A percentile compares a stretch with the other conserved stretches of the same genome.
phyloP scores from a whole-genome alignment of 495 filamentous ascomycete species.

The Aspergillus ellipticus region DNA sequence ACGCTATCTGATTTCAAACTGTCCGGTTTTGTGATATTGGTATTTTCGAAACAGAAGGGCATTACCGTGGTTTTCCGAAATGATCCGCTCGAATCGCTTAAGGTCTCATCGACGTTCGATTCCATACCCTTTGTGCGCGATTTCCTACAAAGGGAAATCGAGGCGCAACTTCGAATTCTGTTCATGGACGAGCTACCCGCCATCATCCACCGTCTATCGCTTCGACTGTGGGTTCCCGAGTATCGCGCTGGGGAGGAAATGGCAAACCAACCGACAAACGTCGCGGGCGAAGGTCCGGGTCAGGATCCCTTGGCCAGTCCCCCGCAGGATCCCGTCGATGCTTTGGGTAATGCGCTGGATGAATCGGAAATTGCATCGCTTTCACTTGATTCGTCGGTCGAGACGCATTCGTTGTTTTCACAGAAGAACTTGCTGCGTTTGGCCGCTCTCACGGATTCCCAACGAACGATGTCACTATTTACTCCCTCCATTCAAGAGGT shows the following conservation, averaged over 20 bases:
- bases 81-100: slow-evolving; percentile 94
- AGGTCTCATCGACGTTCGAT: slow-evolving; percentile 97
- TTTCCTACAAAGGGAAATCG: slow-evolving; percentile 94
- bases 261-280: slow-evolving; percentile 26
- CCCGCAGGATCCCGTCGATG: slow-evolving; percentile 72
- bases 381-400: slow-evolving; percentile 69
- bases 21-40: slow-evolving; percentile 95
- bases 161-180: slow-evolving; percentile 83
- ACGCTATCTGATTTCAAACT: slow-evolving; percentile 94
- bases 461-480: slow-evolving; percentile 81
- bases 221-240: slow-evolving; percentile 86
- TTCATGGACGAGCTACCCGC: slow-evolving; percentile 98
- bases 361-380: slow-evolving; percentile 68
- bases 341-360: slow-evolving; percentile 70
- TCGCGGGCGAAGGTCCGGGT: slow-evolving; percentile 45
- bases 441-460: slow-evolving; percentile 71
- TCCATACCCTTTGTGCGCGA: slow-evolving; percentile 97
- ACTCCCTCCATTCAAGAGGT: slow-evolving; percentile 79
- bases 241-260: slow-evolving; percentile 62
- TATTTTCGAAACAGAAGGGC: slow-evolving; percentile 96
- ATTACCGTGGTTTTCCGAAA: slow-evolving; percentile 96
- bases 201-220: slow-evolving; percentile 89
- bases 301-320: slow-evolving; percentile 76
- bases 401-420: slow-evolving; percentile 80
- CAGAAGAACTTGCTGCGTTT: slow-evolving; percentile 83